Base-by-base conservation (phyloP, 176 grass and related monocot genomes). In the Canna indica region DNA sequence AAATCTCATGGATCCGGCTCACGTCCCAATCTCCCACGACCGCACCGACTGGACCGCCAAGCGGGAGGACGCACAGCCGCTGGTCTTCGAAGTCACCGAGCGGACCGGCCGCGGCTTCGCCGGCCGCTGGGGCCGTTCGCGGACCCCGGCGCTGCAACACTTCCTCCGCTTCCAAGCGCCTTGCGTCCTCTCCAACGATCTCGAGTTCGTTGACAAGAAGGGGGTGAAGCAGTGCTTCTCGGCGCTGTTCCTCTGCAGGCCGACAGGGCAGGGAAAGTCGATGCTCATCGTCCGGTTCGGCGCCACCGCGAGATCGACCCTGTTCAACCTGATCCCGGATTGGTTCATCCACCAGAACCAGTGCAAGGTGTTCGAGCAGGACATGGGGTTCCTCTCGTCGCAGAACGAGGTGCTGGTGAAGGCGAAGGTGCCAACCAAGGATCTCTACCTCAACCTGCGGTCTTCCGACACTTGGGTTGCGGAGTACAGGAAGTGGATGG, bases 401-500 rank as follows among this genome's bases (percentile, higher is more conserved):
- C 86, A 99, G 81, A 93, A 99, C 75, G 94, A 93, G 82, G 89
- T 99, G 41, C 64, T 99, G 22, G 46, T 99, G 71, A 73, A 82
- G 88, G 94, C 93, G 75, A 87, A 83, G 69, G 77, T 81, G 59
- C 89, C 89, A 18, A 93, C 94, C 46, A 85, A 73, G 80, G 86
- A 93, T 32, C 82, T 99, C 25, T 99, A 93, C 78, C 86, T 99
- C 27, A 99, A 90, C 73, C 86, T 99, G 61, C 77, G 81, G 1
- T 99, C 84, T 0, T 87, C 84, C 0, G 94, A 93, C 64, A 90
- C 89, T 0, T 99, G 94, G 94, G 89, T 99, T 5, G 80, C 87
- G 22, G 89, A 99, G 86, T 99, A 99, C 78, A 70, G 89, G 62
- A 87, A 83, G 81, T 99, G 94, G 86, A 99, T 99, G 94, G 89